phyloP scores from a whole-genome alignment of 495 filamentous ascomycete species.

The Penicillium nucicola region DNA sequence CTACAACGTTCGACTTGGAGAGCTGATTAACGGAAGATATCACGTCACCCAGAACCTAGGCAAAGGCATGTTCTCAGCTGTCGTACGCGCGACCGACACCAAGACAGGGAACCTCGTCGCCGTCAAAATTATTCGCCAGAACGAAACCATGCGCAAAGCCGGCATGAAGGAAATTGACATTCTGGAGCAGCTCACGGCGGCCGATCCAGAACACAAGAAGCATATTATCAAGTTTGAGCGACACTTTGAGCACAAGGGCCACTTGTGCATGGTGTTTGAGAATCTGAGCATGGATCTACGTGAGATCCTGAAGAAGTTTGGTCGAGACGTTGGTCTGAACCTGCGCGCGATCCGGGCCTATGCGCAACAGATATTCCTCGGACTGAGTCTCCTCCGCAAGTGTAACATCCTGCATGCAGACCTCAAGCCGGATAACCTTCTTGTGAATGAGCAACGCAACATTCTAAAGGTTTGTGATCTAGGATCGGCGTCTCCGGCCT shows the following conservation, averaged over 20 bases:
- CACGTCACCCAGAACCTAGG: slow-evolving; percentile 85
- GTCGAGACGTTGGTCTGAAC: slow-evolving; percentile 89
- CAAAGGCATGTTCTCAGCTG: slow-evolving; percentile 92
- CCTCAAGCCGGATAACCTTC: slow-evolving; percentile 94
- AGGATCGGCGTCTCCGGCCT: slow-evolving; percentile 85
- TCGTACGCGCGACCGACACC: slow-evolving; percentile 85
- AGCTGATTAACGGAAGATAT: slow-evolving; percentile 84
- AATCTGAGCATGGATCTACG: slow-evolving; percentile 89
- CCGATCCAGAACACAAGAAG: slow-evolving; percentile 88
- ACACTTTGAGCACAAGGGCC: slow-evolving; percentile 88
- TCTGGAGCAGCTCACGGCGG: slow-evolving; percentile 73
- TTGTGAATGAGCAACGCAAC: slow-evolving; percentile 82
- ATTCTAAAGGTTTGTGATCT: slow-evolving; percentile 92
- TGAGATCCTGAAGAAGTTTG: slow-evolving; percentile 94
- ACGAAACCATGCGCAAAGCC: slow-evolving; percentile 88
- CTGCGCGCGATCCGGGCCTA: slow-evolving; percentile 81
- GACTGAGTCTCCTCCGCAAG: slow-evolving; percentile 77
- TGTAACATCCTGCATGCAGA: slow-evolving; percentile 94
- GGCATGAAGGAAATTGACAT: slow-evolving; percentile 95
- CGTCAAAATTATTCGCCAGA: slow-evolving; percentile 92
- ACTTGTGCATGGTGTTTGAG: slow-evolving; percentile 96
- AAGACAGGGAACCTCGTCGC: slow-evolving; percentile 70
- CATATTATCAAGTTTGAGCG: slow-evolving; percentile 86
- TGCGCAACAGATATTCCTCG: slow-evolving; percentile 91
- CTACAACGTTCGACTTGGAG: slow-evolving; percentile 86